These are phyloP conservation scores for Gloeostereum incarnatum DNA, from an alignment of 768 basidiomycete species.

Conservation along the genomic window DNA sequence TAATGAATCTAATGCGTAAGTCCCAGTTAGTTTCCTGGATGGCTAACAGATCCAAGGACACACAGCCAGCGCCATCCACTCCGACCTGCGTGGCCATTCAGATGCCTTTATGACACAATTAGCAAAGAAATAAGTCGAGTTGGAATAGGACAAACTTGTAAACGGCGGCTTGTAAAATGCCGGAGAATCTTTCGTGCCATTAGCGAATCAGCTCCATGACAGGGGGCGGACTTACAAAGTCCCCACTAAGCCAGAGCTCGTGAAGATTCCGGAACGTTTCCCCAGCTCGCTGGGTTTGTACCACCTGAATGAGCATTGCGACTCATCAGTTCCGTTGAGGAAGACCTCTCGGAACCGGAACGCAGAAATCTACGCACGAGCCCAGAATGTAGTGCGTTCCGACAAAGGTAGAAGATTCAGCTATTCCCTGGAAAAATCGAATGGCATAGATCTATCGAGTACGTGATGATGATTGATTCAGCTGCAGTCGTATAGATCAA, in stretches of 20 bases:
- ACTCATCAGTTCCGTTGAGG: neutral
- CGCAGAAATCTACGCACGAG: slow-evolving; percentile 38
- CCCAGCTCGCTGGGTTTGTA: slow-evolving; percentile 64
- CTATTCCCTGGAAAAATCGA: slow-evolving; percentile 64
- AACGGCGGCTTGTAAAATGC: slow-evolving; percentile 54
- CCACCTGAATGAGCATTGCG: slow-evolving; percentile 32
- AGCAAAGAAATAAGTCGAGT: neutral
- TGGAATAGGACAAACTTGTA: slow-evolving; percentile 33
- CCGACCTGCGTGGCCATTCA: slow-evolving; percentile 40
- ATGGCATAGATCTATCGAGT: slow-evolving; percentile 49
- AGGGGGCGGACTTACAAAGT: slow-evolving; percentile 35
- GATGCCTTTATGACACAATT: slow-evolving; percentile 24
- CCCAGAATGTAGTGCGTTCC: slow-evolving; percentile 69
- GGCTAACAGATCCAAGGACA: slow-evolving; percentile 10
- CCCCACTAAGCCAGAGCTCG: slow-evolving; percentile 49
- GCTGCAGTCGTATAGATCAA: too few relatives aligned
- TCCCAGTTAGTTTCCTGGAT: slow-evolving; percentile 3
- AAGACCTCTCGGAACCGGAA: neutral
- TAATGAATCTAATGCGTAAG: slow-evolving; percentile 45
- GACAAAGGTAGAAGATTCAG: slow-evolving; percentile 70
- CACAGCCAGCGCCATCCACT: slow-evolving; percentile 67
- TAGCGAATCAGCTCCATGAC: slow-evolving; percentile 1
- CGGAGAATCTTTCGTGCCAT: slow-evolving; percentile 40
- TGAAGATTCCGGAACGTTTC: slow-evolving; percentile 66
- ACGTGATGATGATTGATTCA: neutral